These are phyloP conservation scores for Stachybotrys elegans DNA, from an alignment of 2,329 filamentous ascomycete species.

Conservation along the genomic window DNA sequence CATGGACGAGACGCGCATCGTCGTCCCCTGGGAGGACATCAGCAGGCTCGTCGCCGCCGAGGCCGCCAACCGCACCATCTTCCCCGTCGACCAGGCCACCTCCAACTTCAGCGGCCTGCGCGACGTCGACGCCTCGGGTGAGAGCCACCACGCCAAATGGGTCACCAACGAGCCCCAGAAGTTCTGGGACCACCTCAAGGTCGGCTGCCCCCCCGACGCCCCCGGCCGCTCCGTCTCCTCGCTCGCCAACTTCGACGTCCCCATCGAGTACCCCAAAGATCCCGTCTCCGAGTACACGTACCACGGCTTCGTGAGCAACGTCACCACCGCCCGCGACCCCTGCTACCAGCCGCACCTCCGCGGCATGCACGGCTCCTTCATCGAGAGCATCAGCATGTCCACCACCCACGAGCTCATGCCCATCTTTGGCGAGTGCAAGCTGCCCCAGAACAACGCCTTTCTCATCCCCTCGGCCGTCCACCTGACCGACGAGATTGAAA, in stretches of 20 bases:
- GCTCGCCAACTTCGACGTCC: constrained; percentile 21
- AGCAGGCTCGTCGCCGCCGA: constrained; percentile 45
- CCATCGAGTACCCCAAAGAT: constrained; percentile 27
- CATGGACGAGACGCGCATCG: constrained; percentile 58
- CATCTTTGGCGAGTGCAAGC: constrained; percentile 58
- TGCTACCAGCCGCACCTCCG: constrained; percentile 52
- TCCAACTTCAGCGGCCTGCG: constrained; percentile 36
- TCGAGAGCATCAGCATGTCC: constrained; percentile 46
- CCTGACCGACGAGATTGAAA: constrained; percentile 51
- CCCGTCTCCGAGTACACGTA: constrained; percentile 31
- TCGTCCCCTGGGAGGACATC: constrained; percentile 55
- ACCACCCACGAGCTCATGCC: constrained; percentile 52
- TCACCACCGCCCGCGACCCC: constrained; percentile 52
- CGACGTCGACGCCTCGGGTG: constrained; percentile 27
- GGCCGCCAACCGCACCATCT: constrained; percentile 35
- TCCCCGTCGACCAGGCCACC: constrained; percentile 36
- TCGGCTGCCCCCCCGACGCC: constrained; percentile 52
- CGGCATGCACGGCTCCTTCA: constrained; percentile 51
- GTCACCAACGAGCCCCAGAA: constrained; percentile 39
- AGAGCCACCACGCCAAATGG: constrained; percentile 35
- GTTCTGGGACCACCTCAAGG: constrained; percentile 56
- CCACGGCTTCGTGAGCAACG: constrained; percentile 51
- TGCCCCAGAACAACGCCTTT: constrained; percentile 59
- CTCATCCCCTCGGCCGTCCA: constrained; percentile 63
- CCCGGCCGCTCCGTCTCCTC: constrained; percentile 32